Base-by-base conservation (phyloP, 1,284 basidiomycete genomes). In the Ganoderma meredithae region DNA sequence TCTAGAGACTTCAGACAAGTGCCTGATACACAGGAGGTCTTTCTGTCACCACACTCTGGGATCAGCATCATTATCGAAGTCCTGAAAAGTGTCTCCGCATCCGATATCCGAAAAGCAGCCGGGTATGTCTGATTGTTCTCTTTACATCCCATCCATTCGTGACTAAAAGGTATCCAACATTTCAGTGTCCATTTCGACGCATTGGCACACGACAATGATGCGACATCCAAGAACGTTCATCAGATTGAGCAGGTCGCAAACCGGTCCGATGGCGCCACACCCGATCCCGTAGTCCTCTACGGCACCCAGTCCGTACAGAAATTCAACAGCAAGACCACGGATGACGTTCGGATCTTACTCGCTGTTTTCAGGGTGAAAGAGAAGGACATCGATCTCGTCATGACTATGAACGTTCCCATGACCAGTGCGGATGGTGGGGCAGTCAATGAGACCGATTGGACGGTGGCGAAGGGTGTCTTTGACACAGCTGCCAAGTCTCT, bases 1-100 rank as follows among this genome's bases (percentile, higher is more conserved):
- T 47, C 52, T 79, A 98, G 97, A 69, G 87, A 92, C 72, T 72
- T 98, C 2, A 95, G 97, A 69, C 95, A 99, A 82, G 86, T 99
- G 13, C 97, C 98, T n/a, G 94, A 99, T 79, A 96, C 90, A 15
- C 97, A 99, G 80, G 98, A 99, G 79, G 97, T 99, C 56, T 94
- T 96, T 78, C 80, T 99, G 49, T 91, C 91, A 62, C 85, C 87
- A 2, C 80, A 89, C 62, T 90, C 89, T 7, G 86, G 88, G 69
- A 83, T 92, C 71, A 95, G 93, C 75, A 86, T 97, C 69, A 90
- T 99, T 67, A 79, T 98, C 31, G 98, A 99, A 78, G 88, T 98
- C 22, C 83, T 99, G 9, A 82, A 95, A 79, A 82, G 87, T 58
- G 92, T 97, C 59, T 88, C 90, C 47, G 82, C 85, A 44, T 77